These are phyloP conservation scores for Ampelocalamus luodianensis DNA, from an alignment of 176 grass and related monocot genomes.

Conservation along the genomic window DNA sequence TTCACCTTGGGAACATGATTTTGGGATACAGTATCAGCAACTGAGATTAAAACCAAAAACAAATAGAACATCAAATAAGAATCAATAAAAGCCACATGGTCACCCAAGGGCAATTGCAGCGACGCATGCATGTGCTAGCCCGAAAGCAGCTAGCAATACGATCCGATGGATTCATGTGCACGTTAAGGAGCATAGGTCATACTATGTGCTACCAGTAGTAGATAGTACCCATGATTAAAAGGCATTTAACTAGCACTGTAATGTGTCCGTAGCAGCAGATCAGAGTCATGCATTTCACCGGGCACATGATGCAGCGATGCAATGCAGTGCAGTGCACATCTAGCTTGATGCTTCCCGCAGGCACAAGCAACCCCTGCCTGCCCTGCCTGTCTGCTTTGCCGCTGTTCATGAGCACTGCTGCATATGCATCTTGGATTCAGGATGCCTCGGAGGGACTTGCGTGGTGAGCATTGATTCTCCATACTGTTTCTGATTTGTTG, in stretches of 20 bases:
- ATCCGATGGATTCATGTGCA: too few relatives aligned
- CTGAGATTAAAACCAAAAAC: too few relatives aligned
- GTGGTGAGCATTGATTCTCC: not conserved
- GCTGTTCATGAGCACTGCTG: not conserved
- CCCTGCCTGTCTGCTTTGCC: not conserved
- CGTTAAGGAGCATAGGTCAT: too few relatives aligned
- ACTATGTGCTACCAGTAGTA: too few relatives aligned
- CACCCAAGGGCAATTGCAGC: too few relatives aligned
- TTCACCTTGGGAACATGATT: too few relatives aligned
- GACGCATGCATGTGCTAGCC: too few relatives aligned
- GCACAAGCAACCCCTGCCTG: not conserved
- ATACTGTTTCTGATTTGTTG: not conserved
- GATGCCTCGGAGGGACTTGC: not conserved
- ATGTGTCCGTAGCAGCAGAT: not conserved
- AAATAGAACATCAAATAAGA: too few relatives aligned
- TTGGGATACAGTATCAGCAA: too few relatives aligned
- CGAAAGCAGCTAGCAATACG: too few relatives aligned
- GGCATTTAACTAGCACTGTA: not conserved
- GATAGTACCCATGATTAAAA: not conserved
- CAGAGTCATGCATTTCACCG: not conserved
- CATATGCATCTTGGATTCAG: slow-evolving; percentile 10
- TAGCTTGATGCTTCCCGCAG: not conserved
- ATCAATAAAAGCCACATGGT: too few relatives aligned
- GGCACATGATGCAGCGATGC: not conserved
- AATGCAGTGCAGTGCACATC: not conserved